Evolutionary conservation across 495 filamentous ascomycete species (phyloP).

Genomic region (Podospora didyma): DNA sequence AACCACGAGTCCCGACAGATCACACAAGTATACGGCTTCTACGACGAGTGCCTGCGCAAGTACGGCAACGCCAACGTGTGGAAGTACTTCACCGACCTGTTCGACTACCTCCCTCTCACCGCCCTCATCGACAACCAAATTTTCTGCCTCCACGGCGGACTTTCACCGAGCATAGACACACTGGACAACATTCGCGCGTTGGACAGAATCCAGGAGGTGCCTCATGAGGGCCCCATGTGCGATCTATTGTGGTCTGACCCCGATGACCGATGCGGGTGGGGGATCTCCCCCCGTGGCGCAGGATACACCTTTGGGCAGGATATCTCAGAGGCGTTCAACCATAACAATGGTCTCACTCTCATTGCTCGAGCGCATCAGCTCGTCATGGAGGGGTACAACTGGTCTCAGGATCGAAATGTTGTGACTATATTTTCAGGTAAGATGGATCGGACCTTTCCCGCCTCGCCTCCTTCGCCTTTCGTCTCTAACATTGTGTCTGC

Average conservation of each 20-base stretch:
- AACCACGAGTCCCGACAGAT: conserved; percentile 98
- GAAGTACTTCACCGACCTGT: conserved; percentile 99
- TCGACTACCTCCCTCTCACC: conserved; percentile 97
- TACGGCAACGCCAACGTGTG: conserved; percentile 99
- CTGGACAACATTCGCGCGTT: conserved; percentile 96
- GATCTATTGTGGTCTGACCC: conserved; percentile 97
- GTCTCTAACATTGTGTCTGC: conserved; percentile 19
- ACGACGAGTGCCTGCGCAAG: conserved; percentile 95
- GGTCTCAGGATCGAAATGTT: conserved; percentile 94
- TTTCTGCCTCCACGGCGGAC: conserved; percentile 96
- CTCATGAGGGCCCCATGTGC: conserved; percentile 98
- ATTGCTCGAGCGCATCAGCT: conserved; percentile 93
- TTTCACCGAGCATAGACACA: conserved; percentile 95
- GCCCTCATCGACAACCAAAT: conserved; percentile 99
- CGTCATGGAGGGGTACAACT: conserved; percentile 98
- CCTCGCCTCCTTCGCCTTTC: conserved; percentile 1
- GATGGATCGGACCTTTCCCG: conserved; percentile 14
- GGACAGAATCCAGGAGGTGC: conserved; percentile 96
- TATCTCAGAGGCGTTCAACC: conserved; percentile 99
- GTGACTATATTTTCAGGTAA: conserved; percentile 98
- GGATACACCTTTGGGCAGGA: conserved; percentile 99
- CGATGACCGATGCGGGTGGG: conserved; percentile 98
- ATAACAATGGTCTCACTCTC: conserved; percentile 96
- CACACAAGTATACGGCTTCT: conserved; percentile 96
- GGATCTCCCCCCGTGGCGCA: conserved; percentile 92